These are phyloP conservation scores for Blastobotrys illinoisensis DNA, from an alignment of 1,139 yeast genomes.

Conservation along the genomic window DNA sequence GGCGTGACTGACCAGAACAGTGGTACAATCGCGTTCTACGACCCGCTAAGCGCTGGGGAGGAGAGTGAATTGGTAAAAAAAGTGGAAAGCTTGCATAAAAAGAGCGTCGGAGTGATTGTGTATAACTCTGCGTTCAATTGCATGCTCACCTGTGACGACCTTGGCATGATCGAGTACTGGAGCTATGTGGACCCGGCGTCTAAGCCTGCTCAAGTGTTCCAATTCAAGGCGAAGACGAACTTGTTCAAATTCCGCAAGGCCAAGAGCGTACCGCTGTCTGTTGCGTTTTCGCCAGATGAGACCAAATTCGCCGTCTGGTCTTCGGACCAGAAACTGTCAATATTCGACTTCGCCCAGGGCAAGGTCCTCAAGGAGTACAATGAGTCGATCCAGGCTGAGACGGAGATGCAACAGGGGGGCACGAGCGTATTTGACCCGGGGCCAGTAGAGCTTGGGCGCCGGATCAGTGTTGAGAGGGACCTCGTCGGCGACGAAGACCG, in stretches of 20 bases:
- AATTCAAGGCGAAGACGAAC: conserved; percentile 41
- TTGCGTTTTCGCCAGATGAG: conserved; percentile 30
- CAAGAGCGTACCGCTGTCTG: conserved; percentile 27
- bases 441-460: conserved; percentile 29
- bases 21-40: not conserved
- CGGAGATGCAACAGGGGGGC: conserved; percentile 29
- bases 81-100: conserved; percentile 30
- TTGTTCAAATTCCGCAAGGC: conserved; percentile 38
- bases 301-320: conserved; percentile 30
- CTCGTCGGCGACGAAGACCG: conserved; percentile 18
- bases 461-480: conserved; percentile 31
- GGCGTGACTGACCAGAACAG: not conserved
- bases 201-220: conserved; percentile 27
- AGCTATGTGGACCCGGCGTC: conserved; percentile 20
- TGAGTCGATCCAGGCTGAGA: conserved; percentile 29
- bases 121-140: conserved; percentile 34
- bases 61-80: conserved; percentile 18
- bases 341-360: conserved; percentile 37
- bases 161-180: conserved; percentile 47
- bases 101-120: conserved; percentile 29
- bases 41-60: not conserved
- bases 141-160: conserved; percentile 37
- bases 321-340: conserved; percentile 34
- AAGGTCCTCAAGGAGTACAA: conserved; percentile 35
- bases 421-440: conserved; percentile 23